Evolutionary conservation across 345 rosid genomes (phyloP), one percentile per base, ranked within the genome.

Genomic region (Eucalyptus dawsonii): DNA sequence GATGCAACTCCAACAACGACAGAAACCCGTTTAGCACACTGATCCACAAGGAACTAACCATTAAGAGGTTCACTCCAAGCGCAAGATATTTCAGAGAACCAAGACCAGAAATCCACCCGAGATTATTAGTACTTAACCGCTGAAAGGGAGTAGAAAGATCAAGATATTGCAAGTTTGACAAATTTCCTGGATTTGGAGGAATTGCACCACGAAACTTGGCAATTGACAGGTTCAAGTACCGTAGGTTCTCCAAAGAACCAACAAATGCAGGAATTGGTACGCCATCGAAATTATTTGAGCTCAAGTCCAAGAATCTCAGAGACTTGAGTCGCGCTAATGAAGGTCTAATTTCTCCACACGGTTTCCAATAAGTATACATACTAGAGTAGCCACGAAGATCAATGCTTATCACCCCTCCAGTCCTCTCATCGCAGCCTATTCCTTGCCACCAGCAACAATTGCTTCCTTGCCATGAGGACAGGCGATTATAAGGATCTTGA

Each of bases 401-500:
- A 47, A 92, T 90, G 60, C 89, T 69, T 51, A n/a, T 60, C 42
- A 93, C 90, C 87, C 88, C 92, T 89, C 92, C 92, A 29, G 90
- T 90, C 14, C 42, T 85, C 34, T 88, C 87, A 88, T 91, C 86
- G 81, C 93, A 92, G 60, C 88, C 56, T 83, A 92, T 91, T 45
- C 95, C 94, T 44, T 22, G 62, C 96, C 96, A 93, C 12, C 88
- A 88, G 88, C 95, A 94, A 67, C 94, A 92, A 87, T 88, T 62
- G 62, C 69, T 90, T 86, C 93, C 94, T 86, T 72, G 25, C 93
- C 94, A 92, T 31, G 95, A 90, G 5, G 91, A 87, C 14, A 92
- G 88, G 56, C 90, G 87, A 53, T 87, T 88, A 49, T 81, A 50
- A 29, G 93, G 92, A 89, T 92, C 94, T 16, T 87, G 34, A 7